phyloP scores from a whole-genome alignment of 2,329 filamentous ascomycete species.

The Bipolaris cookei region DNA sequence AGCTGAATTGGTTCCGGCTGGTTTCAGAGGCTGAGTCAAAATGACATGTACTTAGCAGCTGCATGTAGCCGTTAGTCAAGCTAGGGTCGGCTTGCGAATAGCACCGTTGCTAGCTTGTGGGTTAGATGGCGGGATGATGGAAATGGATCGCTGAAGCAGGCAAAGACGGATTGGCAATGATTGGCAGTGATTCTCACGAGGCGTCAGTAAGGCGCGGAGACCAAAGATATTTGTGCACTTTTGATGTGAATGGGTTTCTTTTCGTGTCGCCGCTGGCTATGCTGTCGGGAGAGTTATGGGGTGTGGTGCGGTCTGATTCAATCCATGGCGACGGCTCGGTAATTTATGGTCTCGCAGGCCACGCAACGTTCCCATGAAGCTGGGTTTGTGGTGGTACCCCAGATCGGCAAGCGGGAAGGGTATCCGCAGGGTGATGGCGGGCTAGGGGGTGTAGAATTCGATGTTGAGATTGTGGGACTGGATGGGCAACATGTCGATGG shows the following conservation, averaged over 20 bases:
- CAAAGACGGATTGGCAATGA: background rate
- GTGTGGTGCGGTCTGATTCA: slow-evolving; percentile 21
- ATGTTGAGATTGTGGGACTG: slow-evolving; percentile 17
- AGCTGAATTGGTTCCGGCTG: background rate
- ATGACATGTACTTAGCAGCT: slow-evolving; percentile 6
- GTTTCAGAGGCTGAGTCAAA: background rate
- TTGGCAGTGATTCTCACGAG: slow-evolving; percentile 12
- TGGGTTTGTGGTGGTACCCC: slow-evolving; percentile 28
- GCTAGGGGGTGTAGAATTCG: slow-evolving; percentile 18
- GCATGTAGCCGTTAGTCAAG: slow-evolving; percentile 26
- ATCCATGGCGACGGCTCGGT: slow-evolving; percentile 23
- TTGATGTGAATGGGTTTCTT: slow-evolving; percentile 27
- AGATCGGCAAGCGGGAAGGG: slow-evolving; percentile 41
- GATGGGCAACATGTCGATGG: slow-evolving; percentile 8
- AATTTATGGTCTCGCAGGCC: slow-evolving; percentile 27
- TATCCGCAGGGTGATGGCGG: slow-evolving; percentile 26
- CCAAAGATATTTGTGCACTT: slow-evolving; percentile 15
- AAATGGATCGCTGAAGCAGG: background rate
- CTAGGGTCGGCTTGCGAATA: slow-evolving; percentile 29
- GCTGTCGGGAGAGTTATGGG: slow-evolving; percentile 22
- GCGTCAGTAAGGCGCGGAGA: slow-evolving; percentile 19
- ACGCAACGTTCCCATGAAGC: slow-evolving; percentile 29
- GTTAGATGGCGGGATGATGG: background rate
- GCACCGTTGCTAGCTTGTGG: slow-evolving; percentile 26
- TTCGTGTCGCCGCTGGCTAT: slow-evolving; percentile 33